These are phyloP conservation scores for Camelina sativa DNA, from an alignment of 345 rosid species.

Conservation along the genomic window DNA sequence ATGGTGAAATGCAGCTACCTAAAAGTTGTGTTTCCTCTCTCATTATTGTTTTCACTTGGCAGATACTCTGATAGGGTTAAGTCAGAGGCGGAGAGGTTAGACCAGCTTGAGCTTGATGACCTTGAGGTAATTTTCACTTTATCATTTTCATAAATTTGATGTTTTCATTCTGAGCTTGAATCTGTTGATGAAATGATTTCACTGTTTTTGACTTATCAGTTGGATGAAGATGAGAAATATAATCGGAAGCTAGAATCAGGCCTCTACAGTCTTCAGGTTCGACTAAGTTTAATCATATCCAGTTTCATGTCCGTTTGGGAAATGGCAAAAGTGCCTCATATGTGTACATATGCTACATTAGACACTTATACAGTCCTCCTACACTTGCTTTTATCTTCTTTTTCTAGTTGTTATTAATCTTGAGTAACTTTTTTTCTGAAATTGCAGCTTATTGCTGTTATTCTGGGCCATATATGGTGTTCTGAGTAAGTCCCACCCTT, in stretches of 20 bases:
- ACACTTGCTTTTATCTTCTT: not conserved
- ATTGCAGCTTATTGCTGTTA: conserved; percentile 80
- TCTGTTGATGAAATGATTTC: conserved; percentile 25
- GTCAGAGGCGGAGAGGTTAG: conserved; percentile 73
- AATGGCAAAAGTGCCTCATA: not conserved
- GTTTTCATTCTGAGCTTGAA: conserved; percentile 1
- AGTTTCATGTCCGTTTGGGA: conserved; percentile 12
- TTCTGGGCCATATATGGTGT: conserved; percentile 95
- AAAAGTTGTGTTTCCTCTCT: conserved; percentile 2
- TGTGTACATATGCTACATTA: conserved; percentile 21
- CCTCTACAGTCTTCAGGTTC: conserved; percentile 94
- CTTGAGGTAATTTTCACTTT: conserved; percentile 63
- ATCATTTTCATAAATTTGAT: not conserved
- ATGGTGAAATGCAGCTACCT: not conserved
- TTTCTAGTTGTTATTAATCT: not conserved
- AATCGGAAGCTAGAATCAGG: conserved; percentile 88
- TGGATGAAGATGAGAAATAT: conserved; percentile 92
- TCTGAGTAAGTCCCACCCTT: conserved; percentile 72
- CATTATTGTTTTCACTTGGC: conserved; percentile 31
- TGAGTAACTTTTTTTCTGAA: conserved; percentile 27
- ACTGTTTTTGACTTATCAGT: conserved; percentile 49
- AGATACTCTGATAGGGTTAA: conserved; percentile 85
- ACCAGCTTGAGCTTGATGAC: conserved; percentile 81
- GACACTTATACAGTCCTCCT: not conserved
- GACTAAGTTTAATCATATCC: conserved; percentile 29